Percentiles rank a stretch among this genome's conserved stretches.
phyloP scores from a whole-genome alignment of 73 alveolate species.

The Paramecium sexaurelia region DNA sequence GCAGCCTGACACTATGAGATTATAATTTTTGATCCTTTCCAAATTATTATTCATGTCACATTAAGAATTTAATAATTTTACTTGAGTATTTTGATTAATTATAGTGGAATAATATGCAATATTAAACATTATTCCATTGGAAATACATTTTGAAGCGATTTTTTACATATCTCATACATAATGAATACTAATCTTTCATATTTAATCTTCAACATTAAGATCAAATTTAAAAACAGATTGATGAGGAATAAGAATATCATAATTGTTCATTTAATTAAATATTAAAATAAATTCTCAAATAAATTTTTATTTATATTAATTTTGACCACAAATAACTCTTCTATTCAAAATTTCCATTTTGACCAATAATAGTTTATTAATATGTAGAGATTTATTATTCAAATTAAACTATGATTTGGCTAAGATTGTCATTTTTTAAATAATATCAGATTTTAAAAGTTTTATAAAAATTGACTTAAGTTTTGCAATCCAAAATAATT shows the following conservation, averaged over 20 bases:
- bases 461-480: too few species aligned
- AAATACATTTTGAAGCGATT: constrained; percentile 20
- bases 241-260: not conserved
- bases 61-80: not conserved
- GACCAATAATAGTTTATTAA: too few species aligned
- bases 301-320: not conserved
- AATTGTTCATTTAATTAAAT: not conserved
- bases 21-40: not conserved
- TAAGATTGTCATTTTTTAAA: too few species aligned
- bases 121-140: not conserved
- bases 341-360: too few species aligned
- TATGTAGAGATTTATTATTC: too few species aligned
- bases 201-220: not conserved
- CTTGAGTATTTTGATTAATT: not conserved
- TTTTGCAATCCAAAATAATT: not conserved
- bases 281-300: not conserved
- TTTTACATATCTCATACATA: too few species aligned
- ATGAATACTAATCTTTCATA: too few species aligned
- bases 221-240: not conserved
- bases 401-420: too few species aligned
- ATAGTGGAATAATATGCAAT: not conserved
- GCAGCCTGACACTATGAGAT: not conserved
- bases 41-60: not conserved
- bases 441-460: too few species aligned
- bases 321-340: not conserved